Conservation (phyloP, 2,329 filamentous ascomycete genomes). For the Pseudogymnoascus destructans region DNA sequence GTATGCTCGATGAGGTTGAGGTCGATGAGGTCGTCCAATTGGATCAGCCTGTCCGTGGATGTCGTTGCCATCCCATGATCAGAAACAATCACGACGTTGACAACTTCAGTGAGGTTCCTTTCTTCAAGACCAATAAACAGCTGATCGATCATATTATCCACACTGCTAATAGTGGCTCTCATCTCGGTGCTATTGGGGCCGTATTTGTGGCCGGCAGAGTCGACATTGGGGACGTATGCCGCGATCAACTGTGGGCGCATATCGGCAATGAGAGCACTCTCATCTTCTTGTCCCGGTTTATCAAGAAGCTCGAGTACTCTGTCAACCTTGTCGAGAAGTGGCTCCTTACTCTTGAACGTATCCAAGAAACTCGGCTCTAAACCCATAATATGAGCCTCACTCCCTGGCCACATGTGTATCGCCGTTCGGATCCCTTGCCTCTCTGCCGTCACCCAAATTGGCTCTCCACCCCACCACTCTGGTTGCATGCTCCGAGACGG, state of each 20-base stretch:
- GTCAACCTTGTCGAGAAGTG: slow-evolving; percentile 60
- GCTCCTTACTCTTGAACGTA: slow-evolving; percentile 68
- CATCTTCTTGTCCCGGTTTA: slow-evolving; percentile 56
- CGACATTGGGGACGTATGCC: slow-evolving; percentile 88
- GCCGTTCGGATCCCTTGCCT: slow-evolving; percentile 63
- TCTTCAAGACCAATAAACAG: slow-evolving; percentile 64
- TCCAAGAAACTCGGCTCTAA: slow-evolving; percentile 71
- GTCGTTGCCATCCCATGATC: slow-evolving; percentile 98
- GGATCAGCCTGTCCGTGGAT: slow-evolving; percentile 63
- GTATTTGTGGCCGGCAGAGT: slow-evolving; percentile 72
- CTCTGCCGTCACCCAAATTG: slow-evolving; percentile 88
- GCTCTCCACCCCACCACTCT: slow-evolving; percentile 88
- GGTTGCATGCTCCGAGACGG: slow-evolving; percentile 60
- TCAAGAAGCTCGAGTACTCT: slow-evolving; percentile 77
- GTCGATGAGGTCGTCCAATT: slow-evolving; percentile 82
- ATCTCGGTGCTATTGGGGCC: slow-evolving; percentile 95
- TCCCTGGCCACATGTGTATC: slow-evolving; percentile 98
- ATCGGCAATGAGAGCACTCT: slow-evolving; percentile 34
- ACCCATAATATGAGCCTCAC: slow-evolving; percentile 70
- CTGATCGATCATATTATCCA: slow-evolving; percentile 68
- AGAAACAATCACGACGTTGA: slow-evolving; percentile 92
- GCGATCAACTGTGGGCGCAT: slow-evolving; percentile 81
- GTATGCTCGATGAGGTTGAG: slow-evolving; percentile 63
- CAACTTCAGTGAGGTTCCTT: slow-evolving; percentile 75
- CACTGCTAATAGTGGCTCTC: slow-evolving; percentile 58